Conservation (phyloP, 1,284 basidiomycete genomes). For the Naganishia albida region DNA sequence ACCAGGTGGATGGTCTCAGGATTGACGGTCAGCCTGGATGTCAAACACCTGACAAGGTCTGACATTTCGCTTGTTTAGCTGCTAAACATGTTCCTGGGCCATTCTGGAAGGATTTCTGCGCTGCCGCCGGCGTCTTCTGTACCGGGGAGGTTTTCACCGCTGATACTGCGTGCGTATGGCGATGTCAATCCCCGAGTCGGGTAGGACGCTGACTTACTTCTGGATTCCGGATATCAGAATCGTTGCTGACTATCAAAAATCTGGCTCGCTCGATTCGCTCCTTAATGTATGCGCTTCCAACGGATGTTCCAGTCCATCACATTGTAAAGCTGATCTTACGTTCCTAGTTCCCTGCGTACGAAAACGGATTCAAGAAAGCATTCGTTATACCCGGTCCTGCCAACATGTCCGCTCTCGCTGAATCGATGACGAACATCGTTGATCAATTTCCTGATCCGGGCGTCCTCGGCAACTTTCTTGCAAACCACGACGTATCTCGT, state of each 20-base stretch:
- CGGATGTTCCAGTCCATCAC: not conserved
- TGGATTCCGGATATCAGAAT: constrained; percentile 30
- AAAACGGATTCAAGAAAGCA: constrained; percentile 61
- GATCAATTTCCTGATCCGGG: constrained; percentile 57
- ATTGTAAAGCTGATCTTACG: not conserved
- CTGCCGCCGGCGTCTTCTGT: constrained; percentile 73
- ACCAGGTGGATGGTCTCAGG: constrained; percentile 64
- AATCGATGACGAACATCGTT: constrained; percentile 62
- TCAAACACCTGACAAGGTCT: not conserved
- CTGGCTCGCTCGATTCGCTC: constrained; percentile 50
- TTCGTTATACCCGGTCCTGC: constrained; percentile 64
- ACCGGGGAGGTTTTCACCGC: constrained; percentile 74
- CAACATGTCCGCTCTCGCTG: constrained; percentile 65
- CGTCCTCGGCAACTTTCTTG: constrained; percentile 74
- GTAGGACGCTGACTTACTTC: too few relatives aligned
- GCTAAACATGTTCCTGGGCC: constrained; percentile 61
- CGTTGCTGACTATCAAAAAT: constrained; percentile 45
- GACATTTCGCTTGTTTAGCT: constrained; percentile 46
- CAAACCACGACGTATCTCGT: constrained; percentile 77
- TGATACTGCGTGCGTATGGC: constrained; percentile 58
- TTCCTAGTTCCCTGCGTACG: constrained; percentile 19
- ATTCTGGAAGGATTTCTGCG: constrained; percentile 61
- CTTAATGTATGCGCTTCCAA: constrained; percentile 38
- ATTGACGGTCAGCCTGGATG: constrained; percentile 62
- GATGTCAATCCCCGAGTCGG: not conserved